Base-by-base conservation (phyloP, 345 rosid genomes). In the Camelina sativa region DNA sequence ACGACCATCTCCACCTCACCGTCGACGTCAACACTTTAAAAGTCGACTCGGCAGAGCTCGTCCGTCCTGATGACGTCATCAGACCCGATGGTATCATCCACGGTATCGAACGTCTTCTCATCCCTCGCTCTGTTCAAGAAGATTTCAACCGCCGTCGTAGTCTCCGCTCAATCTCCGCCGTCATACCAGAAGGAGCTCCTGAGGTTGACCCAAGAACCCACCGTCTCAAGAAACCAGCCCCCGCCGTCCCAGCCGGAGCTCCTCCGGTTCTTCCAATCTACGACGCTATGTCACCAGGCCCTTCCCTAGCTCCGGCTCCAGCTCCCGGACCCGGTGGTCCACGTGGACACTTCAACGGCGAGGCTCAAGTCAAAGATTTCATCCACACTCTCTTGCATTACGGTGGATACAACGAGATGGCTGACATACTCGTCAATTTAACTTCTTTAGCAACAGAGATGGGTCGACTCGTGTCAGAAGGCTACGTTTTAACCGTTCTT, bases 371-470 rank as follows among this genome's bases (percentile, higher is more conserved):
- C 32, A 95, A 87, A 73, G 97, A 95, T 55, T 95, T 92, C 67
- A 95, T 95, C 48, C 89, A 88, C 58, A 95, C 99, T 4, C 85
- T 95, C 4, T 57, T 95, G 38, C 92, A 86, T 70, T 95, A 92
- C 83, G 97, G 99, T 1, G 99, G 99, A 0, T 95, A 95, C 84
- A 95, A 95, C 75, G 99, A 95, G 77, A 85, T 95, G 90, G 99
- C 98, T 5, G 99, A 95, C 48, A 92, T 95, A 51, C 78, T 95
- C 17, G 99, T 95, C 15, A 95, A 95, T 48, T 66, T 95, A 37
- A 92, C 99, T 2, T 95, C 99, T 9, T 67, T 95, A 25, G 99
- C 99, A 15, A 92, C 93, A 5, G 97, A 95, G 78, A 92, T 95
- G 98, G 97, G 96, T 17, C 82, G 91, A 11, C 76, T 95, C 0